phyloP scores from a whole-genome alignment of 78 protist species.

The Dictyostelium citrinum region DNA sequence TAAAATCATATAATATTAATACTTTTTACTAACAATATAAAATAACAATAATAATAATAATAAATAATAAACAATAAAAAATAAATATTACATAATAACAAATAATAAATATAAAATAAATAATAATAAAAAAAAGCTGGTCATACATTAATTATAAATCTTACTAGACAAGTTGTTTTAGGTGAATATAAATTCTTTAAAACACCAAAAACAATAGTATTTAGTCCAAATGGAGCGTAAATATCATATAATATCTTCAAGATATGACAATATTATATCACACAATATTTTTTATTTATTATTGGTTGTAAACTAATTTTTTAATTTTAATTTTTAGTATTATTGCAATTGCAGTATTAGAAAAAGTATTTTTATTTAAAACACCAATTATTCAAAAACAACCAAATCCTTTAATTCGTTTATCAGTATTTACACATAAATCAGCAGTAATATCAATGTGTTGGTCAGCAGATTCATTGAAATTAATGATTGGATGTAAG shows the following conservation, averaged over 20 bases:
- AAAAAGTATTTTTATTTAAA: constrained; percentile 32
- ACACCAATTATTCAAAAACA: constrained; percentile 39
- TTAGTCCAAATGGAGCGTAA: constrained; percentile 58
- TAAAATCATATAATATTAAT: too few species aligned
- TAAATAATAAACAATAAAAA: background rate
- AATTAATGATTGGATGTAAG: constrained; percentile 26
- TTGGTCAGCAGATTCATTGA: constrained; percentile 49
- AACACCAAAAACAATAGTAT: constrained; percentile 7
- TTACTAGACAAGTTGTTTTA: constrained; percentile 22
- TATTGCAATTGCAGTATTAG: constrained; percentile 29
- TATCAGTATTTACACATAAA: constrained; percentile 25
- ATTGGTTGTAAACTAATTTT: background rate
- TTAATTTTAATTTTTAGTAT: background rate
- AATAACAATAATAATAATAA: background rate
- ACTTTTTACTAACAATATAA: too few species aligned
- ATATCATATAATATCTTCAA: background rate
- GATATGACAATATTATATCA: too few species aligned
- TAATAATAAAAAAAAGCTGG: constrained; percentile 10
- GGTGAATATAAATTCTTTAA: constrained; percentile 19
- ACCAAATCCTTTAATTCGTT: constrained; percentile 24
- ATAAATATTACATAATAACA: background rate
- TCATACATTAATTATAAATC: constrained; percentile 23
- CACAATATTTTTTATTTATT: background rate
- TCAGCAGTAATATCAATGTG: background rate
- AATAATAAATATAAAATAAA: background rate